These are phyloP conservation scores for Lasiosphaeria hispida DNA, from an alignment of 495 filamentous ascomycete genomes.

Conservation along the genomic window DNA sequence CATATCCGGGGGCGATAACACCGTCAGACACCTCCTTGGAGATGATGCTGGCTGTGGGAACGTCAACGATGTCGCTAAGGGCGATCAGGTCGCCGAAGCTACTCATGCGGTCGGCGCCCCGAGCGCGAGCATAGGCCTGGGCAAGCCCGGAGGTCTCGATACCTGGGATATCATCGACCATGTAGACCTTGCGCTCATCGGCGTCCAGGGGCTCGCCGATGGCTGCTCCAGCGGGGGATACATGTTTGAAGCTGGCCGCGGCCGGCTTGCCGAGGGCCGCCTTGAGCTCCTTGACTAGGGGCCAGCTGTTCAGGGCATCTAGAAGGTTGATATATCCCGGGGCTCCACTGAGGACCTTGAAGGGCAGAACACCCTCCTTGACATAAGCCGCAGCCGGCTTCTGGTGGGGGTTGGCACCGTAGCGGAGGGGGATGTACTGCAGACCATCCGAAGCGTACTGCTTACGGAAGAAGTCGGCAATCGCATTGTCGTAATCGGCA, in stretches of 20 bases:
- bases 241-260: conserved; percentile 98
- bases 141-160: conserved; percentile 82
- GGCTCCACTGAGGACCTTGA: conserved; percentile 89
- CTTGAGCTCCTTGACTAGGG: conserved; percentile 93
- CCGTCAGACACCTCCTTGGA: conserved; percentile 96
- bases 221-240: conserved; percentile 93
- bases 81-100: conserved; percentile 97
- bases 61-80: conserved; percentile 83
- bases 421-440: conserved; percentile 83
- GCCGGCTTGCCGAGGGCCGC: conserved; percentile 82
- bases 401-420: conserved; percentile 96
- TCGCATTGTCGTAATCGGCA: conserved; percentile 93
- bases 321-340: conserved; percentile 97
- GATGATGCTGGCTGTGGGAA: conserved; percentile 92
- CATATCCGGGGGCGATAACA: conserved; percentile 86
- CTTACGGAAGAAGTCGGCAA: conserved; percentile 96
- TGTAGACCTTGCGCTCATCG: conserved; percentile 92
- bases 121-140: conserved; percentile 90
- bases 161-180: conserved; percentile 92
- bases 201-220: conserved; percentile 83
- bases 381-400: conserved; percentile 87
- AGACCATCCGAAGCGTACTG: conserved; percentile 83
- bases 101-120: conserved; percentile 95
- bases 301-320: conserved; percentile 95
- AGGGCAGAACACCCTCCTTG: conserved; percentile 71